Evolutionary conservation across 805 yeast genomes (phyloP).

Genomic region (Metschnikowia lachancei): DNA sequence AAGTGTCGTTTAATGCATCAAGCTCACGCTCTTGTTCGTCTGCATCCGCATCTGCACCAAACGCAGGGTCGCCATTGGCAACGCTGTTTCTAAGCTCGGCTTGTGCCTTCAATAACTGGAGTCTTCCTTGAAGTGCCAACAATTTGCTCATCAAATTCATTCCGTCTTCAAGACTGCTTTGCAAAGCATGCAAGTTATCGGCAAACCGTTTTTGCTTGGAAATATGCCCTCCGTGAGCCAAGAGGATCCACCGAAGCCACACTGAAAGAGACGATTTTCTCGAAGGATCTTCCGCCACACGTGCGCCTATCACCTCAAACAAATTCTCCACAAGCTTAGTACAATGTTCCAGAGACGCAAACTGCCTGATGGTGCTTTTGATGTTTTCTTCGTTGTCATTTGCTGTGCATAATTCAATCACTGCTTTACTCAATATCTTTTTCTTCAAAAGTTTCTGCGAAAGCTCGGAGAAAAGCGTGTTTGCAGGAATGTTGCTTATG

Average conservation of each 20-base stretch:
- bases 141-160: slow-evolving; percentile 62
- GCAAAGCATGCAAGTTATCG: slow-evolving; percentile 55
- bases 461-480: slow-evolving; percentile 26
- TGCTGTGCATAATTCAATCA: slow-evolving; percentile 25
- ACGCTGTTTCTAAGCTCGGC: slow-evolving; percentile 54
- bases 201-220: slow-evolving; percentile 51
- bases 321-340: slow-evolving; percentile 20
- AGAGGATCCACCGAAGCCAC: slow-evolving; percentile 82
- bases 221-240: slow-evolving; percentile 66
- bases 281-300: slow-evolving; percentile 30
- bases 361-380: slow-evolving; percentile 34
- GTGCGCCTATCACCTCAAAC: slow-evolving; percentile 28
- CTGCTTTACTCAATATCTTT: slow-evolving; percentile 12
- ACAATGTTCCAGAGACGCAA: slow-evolving; percentile 34
- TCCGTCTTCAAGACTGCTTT: slow-evolving; percentile 53
- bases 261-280: slow-evolving; percentile 32
- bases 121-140: slow-evolving; percentile 80
- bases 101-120: slow-evolving; percentile 75
- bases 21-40: slow-evolving; percentile 18
- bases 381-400: slow-evolving; percentile 32
- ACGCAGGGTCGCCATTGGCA: slow-evolving; percentile 16
- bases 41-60: slow-evolving; percentile 13
- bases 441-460: slow-evolving; percentile 17
- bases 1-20: slow-evolving; percentile 19
- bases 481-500: slow-evolving; percentile 24